Percentiles rank a stretch among this genome's conserved stretches.
Conservation (phyloP, 495 filamentous ascomycete species). For the Hyphodiscus hymeniophilus region DNA sequence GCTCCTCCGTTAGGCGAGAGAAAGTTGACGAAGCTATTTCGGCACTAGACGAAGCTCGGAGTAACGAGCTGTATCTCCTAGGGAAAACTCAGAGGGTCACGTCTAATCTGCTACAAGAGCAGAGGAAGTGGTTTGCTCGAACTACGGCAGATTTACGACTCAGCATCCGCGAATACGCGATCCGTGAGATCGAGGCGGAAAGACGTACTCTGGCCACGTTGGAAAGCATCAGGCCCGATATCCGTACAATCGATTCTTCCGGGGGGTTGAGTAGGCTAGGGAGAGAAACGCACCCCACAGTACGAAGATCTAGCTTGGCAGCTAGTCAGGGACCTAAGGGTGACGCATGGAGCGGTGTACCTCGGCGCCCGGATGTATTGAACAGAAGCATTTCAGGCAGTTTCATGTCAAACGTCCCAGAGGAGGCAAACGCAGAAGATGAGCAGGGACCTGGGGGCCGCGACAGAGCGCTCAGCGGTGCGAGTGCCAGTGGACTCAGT, state of each 20-base stretch:
- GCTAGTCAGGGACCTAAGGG: conserved; percentile 91
- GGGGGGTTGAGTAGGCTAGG: conserved; percentile 86
- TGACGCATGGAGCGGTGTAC: conserved; percentile 94
- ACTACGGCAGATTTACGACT: conserved; percentile 73
- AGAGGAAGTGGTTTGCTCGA: conserved; percentile 81
- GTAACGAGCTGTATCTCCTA: conserved; percentile 66
- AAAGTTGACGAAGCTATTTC: conserved; percentile 95
- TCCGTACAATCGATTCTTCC: conserved; percentile 82
- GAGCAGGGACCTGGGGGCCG: conserved; percentile 42
- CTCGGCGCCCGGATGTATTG: conserved; percentile 67
- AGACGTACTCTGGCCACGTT: conserved; percentile 85
- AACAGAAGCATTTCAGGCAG: conserved; percentile 70
- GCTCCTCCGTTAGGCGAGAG: conserved; percentile 74
- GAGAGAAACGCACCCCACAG: conserved; percentile 73
- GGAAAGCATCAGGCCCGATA: conserved; percentile 85
- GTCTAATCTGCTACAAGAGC: conserved; percentile 78
- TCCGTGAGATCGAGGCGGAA: conserved; percentile 94
- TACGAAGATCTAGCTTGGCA: conserved; percentile 65
- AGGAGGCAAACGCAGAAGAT: conserved; percentile 37
- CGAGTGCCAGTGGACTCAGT: conserved; percentile 38
- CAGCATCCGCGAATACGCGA: conserved; percentile 82
- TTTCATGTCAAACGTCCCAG: conserved; percentile 42
- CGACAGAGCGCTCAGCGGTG: conserved; percentile 49
- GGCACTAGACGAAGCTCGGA: conserved; percentile 77
- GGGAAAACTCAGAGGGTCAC: conserved; percentile 84